These are phyloP conservation scores for Euphrasia confusa DNA, from an alignment of 257 asterid species.

Conservation along the genomic window DNA sequence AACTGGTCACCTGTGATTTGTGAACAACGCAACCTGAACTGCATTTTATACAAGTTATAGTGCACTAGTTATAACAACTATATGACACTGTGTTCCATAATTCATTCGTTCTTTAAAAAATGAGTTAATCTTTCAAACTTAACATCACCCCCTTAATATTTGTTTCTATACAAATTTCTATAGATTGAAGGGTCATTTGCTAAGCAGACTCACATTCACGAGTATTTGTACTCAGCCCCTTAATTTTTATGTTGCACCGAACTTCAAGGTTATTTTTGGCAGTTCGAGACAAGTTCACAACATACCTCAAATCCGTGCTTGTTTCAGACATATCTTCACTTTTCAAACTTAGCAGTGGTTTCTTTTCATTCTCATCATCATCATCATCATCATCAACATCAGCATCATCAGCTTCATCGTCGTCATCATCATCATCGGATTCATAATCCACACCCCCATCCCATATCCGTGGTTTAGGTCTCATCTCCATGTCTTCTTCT, in stretches of 20 bases:
- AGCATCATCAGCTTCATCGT: slow-evolving; percentile 35
- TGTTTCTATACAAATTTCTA: neutral
- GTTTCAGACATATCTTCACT: slow-evolving; percentile 29
- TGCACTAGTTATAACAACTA: slow-evolving; percentile 9
- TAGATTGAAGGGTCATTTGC: neutral
- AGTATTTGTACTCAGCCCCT: too few species aligned
- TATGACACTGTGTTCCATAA: neutral
- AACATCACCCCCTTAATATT: neutral
- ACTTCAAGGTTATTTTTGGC: neutral
- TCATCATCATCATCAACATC: slow-evolving; percentile 53
- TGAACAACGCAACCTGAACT: neutral
- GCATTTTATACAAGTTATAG: neutral
- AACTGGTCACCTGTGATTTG: neutral
- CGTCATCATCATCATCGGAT: slow-evolving; percentile 41
- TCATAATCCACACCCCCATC: slow-evolving; percentile 57
- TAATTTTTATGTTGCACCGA: neutral
- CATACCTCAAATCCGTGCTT: slow-evolving; percentile 47
- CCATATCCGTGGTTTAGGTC: slow-evolving; percentile 88
- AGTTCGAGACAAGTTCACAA: slow-evolving; percentile 1
- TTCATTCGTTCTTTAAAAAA: neutral
- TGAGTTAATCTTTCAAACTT: neutral
- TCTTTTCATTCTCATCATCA: slow-evolving; percentile 39
- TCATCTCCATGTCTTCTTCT: slow-evolving; percentile 71
- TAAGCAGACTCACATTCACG: neutral
- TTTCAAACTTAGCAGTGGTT: slow-evolving; percentile 37